Evolutionary conservation across 495 filamentous ascomycete species (phyloP).

Genomic region (Xylaria grammica): DNA sequence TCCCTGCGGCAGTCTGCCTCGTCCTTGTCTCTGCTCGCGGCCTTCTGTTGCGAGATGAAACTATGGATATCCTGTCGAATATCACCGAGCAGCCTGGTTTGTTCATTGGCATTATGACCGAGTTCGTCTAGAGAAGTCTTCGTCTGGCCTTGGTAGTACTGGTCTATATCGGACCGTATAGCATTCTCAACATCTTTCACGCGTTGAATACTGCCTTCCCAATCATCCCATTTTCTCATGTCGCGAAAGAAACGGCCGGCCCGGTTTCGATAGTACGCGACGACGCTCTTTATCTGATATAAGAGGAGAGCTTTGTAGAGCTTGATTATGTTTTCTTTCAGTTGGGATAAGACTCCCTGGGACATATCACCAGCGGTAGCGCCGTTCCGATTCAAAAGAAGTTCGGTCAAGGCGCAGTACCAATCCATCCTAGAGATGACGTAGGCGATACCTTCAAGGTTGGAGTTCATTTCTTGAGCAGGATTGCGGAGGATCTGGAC

Average conservation of each 20-base stretch:
- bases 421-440: conserved; percentile 42
- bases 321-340: conserved; percentile 27
- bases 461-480: background rate
- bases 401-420: conserved; percentile 39
- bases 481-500: conserved; percentile 5
- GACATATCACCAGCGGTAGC: conserved; percentile 10
- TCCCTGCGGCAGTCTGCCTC: conserved; percentile 31
- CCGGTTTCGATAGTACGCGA: conserved; percentile 39
- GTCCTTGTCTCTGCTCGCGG: conserved; percentile 12
- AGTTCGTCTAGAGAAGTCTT: background rate
- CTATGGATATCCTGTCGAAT: background rate
- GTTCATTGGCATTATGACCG: background rate
- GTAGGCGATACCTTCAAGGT: conserved; percentile 29
- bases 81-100: background rate
- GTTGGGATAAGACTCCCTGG: conserved; percentile 9
- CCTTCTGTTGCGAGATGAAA: background rate
- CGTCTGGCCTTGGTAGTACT: conserved; percentile 8
- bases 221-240: background rate
- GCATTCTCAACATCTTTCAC: background rate
- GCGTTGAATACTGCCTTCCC: background rate
- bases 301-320: conserved; percentile 39
- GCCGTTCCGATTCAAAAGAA: conserved; percentile 30
- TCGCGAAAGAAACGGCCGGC: background rate
- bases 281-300: conserved; percentile 44
- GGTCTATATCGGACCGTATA: background rate